These are phyloP conservation scores for Epichloe aotearoae DNA, from an alignment of 2,329 filamentous ascomycete genomes.

Conservation along the genomic window DNA sequence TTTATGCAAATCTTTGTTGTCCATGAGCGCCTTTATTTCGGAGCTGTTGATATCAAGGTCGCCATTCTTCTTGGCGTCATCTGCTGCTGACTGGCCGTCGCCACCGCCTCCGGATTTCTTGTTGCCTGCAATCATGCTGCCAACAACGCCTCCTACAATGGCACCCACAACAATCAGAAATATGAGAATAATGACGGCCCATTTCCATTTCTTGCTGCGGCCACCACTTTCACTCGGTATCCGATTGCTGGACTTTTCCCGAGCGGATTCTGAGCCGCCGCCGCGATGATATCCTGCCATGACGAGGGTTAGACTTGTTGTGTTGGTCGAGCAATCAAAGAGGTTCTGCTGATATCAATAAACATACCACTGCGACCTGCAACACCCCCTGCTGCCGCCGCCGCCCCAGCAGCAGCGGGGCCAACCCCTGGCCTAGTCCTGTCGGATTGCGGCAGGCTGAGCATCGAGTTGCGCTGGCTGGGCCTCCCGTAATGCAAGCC, in stretches of 20 bases:
- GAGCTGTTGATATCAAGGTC: constrained; percentile 61
- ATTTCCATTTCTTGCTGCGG: constrained; percentile 53
- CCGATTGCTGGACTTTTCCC: constrained; percentile 10
- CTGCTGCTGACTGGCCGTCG: constrained; percentile 34
- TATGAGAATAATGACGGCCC: constrained; percentile 53
- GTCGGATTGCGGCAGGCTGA: constrained; percentile 39
- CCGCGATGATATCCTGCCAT: not conserved
- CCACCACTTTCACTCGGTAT: constrained; percentile 29
- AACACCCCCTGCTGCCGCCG: constrained; percentile 14
- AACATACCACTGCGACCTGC: constrained; percentile 16
- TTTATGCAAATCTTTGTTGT: constrained; percentile 72
- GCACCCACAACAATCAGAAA: constrained; percentile 53
- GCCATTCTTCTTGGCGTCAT: constrained; percentile 50
- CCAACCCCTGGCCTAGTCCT: constrained; percentile 14
- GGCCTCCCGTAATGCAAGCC: constrained; percentile 46
- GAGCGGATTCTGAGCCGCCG: constrained; percentile 3
- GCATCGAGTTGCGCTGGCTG: constrained; percentile 40
- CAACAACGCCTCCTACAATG: constrained; percentile 61
- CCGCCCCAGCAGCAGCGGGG: constrained; percentile 30
- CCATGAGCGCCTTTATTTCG: constrained; percentile 71
- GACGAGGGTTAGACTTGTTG: not conserved
- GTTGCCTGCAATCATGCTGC: constrained; percentile 52
- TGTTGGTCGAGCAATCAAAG: not conserved
- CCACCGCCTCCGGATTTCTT: constrained; percentile 17
- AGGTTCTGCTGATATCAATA: not conserved